Evolutionary conservation across 345 rosid genomes (phyloP).

Genomic region (Anastatica hierochuntica): DNA sequence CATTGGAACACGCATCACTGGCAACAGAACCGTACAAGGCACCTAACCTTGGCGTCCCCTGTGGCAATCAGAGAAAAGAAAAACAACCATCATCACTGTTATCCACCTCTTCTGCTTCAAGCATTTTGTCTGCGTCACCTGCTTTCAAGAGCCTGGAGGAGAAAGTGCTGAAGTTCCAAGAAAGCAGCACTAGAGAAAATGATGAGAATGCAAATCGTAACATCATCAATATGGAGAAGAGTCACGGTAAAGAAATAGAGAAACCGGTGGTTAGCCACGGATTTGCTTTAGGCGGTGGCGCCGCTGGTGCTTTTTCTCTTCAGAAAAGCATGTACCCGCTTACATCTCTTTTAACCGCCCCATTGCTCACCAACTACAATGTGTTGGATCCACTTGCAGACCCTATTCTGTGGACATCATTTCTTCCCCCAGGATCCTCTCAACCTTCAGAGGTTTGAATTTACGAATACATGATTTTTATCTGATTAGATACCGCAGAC

Average conservation of each 20-base stretch:
- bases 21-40: constrained; percentile 79
- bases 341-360: no score
- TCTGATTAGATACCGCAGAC: no score
- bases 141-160: constrained; percentile 80
- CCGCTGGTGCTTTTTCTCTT: constrained; percentile 45
- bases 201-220: no score
- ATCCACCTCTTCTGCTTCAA: constrained; percentile 47
- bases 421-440: no score
- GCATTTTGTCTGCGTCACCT: constrained; percentile 76
- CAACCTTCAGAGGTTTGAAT: no score
- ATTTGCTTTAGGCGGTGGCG: constrained; percentile 44
- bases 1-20: constrained; percentile 51
- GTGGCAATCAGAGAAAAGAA: constrained; percentile 35
- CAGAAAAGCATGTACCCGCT: no score
- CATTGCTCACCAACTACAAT: constrained; percentile 73
- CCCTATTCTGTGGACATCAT: constrained; percentile 77
- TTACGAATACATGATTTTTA: neutral
- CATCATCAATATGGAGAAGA: no score
- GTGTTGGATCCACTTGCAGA: constrained; percentile 61
- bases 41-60: constrained; percentile 58
- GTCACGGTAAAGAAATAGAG: no score
- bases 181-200: constrained; percentile 40
- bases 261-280: no score
- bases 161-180: constrained; percentile 59
- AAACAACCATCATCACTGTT: constrained; percentile 32